A percentile compares a stretch with the other conserved stretches of the same genome.
phyloP scores from a whole-genome alignment of 768 basidiomycete genomes.

The Termitomyces titanicus region DNA sequence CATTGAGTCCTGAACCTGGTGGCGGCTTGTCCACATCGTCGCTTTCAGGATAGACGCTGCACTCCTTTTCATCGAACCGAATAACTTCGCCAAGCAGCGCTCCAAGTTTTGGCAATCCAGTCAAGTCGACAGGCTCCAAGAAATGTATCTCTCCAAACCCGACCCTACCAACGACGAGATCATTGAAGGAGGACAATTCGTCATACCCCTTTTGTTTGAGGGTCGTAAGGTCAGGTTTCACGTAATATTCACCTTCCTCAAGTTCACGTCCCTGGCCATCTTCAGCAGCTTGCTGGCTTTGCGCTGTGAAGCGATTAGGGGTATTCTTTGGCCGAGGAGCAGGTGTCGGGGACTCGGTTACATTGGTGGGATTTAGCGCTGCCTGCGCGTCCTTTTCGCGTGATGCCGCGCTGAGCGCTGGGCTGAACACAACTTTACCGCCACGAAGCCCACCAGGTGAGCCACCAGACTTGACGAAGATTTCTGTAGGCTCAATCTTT shows the following conservation, averaged over 20 bases:
- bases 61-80: slow-evolving; percentile 87
- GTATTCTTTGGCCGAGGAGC: slow-evolving; percentile 32
- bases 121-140: slow-evolving; percentile 80
- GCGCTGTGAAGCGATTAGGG: slow-evolving; percentile 38
- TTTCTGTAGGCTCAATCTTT: slow-evolving; percentile 69
- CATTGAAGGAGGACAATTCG: slow-evolving; percentile 68
- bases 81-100: slow-evolving; percentile 85
- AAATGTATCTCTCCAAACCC: slow-evolving; percentile 90
- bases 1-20: slow-evolving; percentile 85
- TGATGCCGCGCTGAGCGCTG: slow-evolving; percentile 69
- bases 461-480: slow-evolving; percentile 53
- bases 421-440: slow-evolving; percentile 68
- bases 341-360: slow-evolving; percentile 33
- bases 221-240: slow-evolving; percentile 71
- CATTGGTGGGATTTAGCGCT: slow-evolving; percentile 24
- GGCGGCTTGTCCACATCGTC: slow-evolving; percentile 83
- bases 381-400: slow-evolving; percentile 64
- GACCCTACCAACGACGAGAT: slow-evolving; percentile 84
- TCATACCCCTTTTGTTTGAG: slow-evolving; percentile 71
- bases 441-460: slow-evolving; percentile 40
- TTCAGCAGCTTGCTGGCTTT: slow-evolving; percentile 22
- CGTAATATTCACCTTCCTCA: slow-evolving; percentile 90
- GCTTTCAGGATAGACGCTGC: slow-evolving; percentile 89
- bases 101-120: slow-evolving; percentile 73
- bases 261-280: slow-evolving; percentile 34